Evolutionary conservation across 305 asterid species (phyloP).

Genomic region (Fraxinus ornus): DNA sequence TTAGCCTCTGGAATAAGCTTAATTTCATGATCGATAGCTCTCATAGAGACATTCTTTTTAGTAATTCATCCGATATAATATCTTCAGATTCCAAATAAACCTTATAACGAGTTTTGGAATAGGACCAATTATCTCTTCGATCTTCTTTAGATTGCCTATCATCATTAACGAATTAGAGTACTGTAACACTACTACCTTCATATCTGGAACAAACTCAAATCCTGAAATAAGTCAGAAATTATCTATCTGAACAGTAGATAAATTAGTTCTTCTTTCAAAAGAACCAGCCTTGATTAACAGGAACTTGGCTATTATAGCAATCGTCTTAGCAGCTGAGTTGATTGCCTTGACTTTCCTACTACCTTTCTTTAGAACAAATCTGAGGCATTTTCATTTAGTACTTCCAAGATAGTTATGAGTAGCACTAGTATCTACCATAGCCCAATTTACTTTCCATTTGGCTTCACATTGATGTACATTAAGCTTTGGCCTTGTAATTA

Average conservation of each 20-base stretch:
- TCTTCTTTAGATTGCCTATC: too few relatives aligned
- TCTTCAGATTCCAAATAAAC: not conserved
- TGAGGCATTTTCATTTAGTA: too few relatives aligned
- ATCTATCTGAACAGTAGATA: not conserved
- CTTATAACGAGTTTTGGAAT: not conserved
- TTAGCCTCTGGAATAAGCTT: not conserved
- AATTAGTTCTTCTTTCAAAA: not conserved
- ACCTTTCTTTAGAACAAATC: not conserved
- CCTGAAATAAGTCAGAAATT: not conserved
- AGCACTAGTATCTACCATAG: too few relatives aligned
- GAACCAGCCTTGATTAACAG: not conserved
- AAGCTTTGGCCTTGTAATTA: not conserved
- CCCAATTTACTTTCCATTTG: too few relatives aligned
- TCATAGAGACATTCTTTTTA: not conserved
- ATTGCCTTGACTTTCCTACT: not conserved
- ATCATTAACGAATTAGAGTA: too few relatives aligned
- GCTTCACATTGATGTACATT: not conserved
- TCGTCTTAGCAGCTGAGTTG: not conserved
- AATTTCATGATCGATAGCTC: not conserved
- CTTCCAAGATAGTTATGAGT: too few relatives aligned
- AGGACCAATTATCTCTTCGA: not conserved
- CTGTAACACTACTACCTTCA: not conserved
- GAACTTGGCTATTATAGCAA: not conserved
- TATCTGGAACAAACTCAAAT: not conserved
- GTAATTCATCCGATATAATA: not conserved